Evolutionary conservation across 2,329 filamentous ascomycete species (phyloP).

Genomic region (Drechslerella dactyloides): DNA sequence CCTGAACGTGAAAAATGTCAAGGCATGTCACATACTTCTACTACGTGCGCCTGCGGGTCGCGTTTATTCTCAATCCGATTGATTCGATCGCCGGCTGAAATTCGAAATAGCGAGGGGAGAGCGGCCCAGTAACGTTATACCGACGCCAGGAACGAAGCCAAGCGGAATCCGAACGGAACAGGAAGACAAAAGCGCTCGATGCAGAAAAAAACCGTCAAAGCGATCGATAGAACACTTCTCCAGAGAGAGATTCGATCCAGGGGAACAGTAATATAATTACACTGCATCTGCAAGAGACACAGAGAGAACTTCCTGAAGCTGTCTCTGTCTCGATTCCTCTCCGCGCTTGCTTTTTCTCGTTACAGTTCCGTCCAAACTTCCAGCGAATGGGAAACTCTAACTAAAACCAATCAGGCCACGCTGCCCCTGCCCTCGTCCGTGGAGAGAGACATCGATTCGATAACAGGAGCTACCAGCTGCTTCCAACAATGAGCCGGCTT

Average conservation of each 20-base stretch:
- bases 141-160: background rate
- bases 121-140: background rate
- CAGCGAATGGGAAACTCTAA: constrained; percentile 7
- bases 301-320: constrained; percentile 29
- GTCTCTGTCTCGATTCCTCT: constrained; percentile 21
- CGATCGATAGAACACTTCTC: background rate
- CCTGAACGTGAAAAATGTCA: background rate
- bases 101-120: background rate
- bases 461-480: background rate
- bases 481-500: background rate
- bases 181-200: background rate
- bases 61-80: background rate
- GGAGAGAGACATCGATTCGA: constrained; percentile 3
- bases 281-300: background rate
- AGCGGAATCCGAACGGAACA: background rate
- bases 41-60: background rate
- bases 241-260: background rate
- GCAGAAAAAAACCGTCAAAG: background rate
- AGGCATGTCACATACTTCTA: background rate
- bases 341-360: constrained; percentile 38
- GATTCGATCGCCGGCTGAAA: background rate
- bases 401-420: constrained; percentile 13
- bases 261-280: background rate
- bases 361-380: constrained; percentile 49
- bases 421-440: background rate